Base-by-base conservation (phyloP, 192 early-diverging fungal genomes). In the Borealophlyctis nickersoniae region DNA sequence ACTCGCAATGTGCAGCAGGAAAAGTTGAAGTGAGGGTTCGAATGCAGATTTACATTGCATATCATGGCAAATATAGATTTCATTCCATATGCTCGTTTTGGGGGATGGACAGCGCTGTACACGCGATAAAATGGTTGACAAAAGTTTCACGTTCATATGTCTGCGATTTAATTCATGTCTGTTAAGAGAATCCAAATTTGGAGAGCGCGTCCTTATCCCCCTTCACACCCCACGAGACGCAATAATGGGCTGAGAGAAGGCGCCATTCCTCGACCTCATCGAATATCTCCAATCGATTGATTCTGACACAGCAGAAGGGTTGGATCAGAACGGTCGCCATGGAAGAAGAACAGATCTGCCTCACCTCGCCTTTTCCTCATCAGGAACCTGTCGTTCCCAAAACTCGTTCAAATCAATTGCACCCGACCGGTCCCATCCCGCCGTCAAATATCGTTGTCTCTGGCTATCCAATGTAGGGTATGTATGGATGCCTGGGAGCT, bases 211-310 rank as follows among this genome's bases (percentile, higher is more conserved):
- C n/a, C 45, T 48, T 48, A 53, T 53, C 11, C 52, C 52, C 52
- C 58, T 35, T 59, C 4, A 13, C 32, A 2, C 35, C 77, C 77
- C 77, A 79, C 1, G 90, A 81, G 49, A 95, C 78, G 39, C 91
- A 94, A 58, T 98, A 98, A 78, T 98, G 95, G 2, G 72, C 73
- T 1, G 85, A 82, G 31, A 98, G 77, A 19, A 98, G 63, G 27
- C 67, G 72, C 88, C 92, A 98, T 73, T 94, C 93, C 71, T 98
- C 95, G 34, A 92, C 69, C 77, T 98, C 93, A 71, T 95, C 93
- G 64, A 95, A 80, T 14, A 93, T 80, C 68, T 98, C 93, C 32
- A 98, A 69, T 58, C 67, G 64, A 7, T 81, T 76, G 29, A 98
- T 77, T 36, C 93, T 85, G 48, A n/a, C 22, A 27, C 29, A 36